Percentiles rank a stretch among this genome's conserved stretches.
Evolutionary conservation across 2,329 filamentous ascomycete genomes (phyloP).

Genomic region (Blumeriella jaapii): DNA sequence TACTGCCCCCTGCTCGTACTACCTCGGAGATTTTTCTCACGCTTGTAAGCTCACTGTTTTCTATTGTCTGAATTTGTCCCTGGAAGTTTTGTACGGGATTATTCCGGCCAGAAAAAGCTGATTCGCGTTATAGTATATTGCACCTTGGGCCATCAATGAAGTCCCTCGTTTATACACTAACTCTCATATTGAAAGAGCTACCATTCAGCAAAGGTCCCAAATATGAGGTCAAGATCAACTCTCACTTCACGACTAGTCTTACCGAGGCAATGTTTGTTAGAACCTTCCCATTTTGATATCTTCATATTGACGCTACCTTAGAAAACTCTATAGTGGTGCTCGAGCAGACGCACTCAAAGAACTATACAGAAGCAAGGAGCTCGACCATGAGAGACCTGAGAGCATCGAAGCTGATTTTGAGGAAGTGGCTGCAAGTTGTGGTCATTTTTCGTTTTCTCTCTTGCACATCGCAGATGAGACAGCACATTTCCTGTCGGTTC

Average conservation of each 20-base stretch:
- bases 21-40: conserved; percentile 84
- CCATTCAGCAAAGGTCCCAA: conserved; percentile 63
- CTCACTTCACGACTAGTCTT: conserved; percentile 70
- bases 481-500: conserved; percentile 65
- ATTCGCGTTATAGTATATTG: conserved; percentile 79
- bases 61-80: no score
- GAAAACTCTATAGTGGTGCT: conserved; percentile 61
- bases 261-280: conserved; percentile 52
- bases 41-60: no score
- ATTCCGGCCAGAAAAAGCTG: no score
- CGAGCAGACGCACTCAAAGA: conserved; percentile 64
- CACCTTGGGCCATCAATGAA: conserved; percentile 92
- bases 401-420: conserved; percentile 87
- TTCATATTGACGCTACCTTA: conserved; percentile 6
- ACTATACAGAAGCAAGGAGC: conserved; percentile 70
- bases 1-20: conserved; percentile 36
- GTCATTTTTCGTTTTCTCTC: conserved; percentile 88
- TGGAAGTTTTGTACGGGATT: no score
- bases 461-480: conserved; percentile 87
- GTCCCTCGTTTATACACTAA: conserved; percentile 82
- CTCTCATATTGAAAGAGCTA: conserved; percentile 76
- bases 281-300: background rate
- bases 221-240: conserved; percentile 62
- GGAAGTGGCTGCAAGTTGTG: conserved; percentile 94
- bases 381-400: conserved; percentile 55